Evolutionary conservation across 148 eudicot species (phyloP).

Genomic region (Rhododendron griersonianum): DNA sequence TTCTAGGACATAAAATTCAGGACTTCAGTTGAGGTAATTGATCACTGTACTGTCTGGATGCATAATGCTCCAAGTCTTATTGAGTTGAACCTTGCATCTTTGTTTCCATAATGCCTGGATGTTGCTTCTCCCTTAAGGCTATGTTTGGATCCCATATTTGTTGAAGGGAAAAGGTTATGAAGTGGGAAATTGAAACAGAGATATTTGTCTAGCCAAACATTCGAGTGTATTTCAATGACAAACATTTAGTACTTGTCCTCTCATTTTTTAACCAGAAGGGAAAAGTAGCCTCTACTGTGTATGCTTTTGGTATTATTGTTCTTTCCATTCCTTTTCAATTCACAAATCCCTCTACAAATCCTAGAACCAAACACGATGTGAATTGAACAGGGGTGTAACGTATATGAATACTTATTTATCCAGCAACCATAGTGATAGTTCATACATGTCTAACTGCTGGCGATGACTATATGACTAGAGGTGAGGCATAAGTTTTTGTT

Average conservation of each 20-base stretch:
- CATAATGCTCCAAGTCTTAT: neutral
- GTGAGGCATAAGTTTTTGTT: neutral
- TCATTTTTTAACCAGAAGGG: neutral
- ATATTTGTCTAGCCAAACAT: too few relatives aligned
- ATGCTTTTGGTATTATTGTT: neutral
- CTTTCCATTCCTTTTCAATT: neutral
- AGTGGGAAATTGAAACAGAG: neutral
- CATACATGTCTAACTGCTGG: neutral
- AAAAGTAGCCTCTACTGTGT: neutral
- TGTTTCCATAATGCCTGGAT: neutral
- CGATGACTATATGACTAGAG: neutral
- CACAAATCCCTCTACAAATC: neutral
- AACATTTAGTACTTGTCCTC: neutral
- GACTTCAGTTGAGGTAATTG: neutral
- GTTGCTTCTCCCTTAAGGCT: neutral
- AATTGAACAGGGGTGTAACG: neutral
- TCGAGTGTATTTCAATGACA: neutral
- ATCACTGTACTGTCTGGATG: neutral
- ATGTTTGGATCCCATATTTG: neutral
- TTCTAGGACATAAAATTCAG: neutral
- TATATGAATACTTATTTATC: neutral
- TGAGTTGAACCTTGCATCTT: neutral
- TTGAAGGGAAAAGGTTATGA: neutral
- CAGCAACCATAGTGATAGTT: neutral
- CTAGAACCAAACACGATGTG: neutral